phyloP scores from a whole-genome alignment of 2,329 filamentous ascomycete species.

The Periconia sp. region DNA sequence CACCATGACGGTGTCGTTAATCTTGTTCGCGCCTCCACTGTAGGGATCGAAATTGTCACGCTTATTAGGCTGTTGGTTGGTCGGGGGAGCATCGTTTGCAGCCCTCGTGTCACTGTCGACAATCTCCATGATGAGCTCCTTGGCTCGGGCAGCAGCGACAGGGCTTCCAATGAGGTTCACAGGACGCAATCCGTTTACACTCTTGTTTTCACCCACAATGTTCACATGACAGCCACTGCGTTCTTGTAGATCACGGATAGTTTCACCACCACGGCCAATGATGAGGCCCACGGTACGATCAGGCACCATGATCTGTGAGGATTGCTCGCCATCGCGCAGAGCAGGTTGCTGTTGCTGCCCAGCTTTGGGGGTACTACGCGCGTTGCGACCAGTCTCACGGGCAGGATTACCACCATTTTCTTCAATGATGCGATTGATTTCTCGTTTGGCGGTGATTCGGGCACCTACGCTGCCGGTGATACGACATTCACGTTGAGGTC shows the following conservation, averaged over 20 bases:
- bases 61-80: conserved; percentile 25
- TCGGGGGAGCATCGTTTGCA: conserved; percentile 41
- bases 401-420: conserved; percentile 71
- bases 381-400: conserved; percentile 46
- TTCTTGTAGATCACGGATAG: conserved; percentile 90
- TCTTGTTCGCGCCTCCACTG: conserved; percentile 62
- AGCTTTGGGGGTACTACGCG: conserved; percentile 49
- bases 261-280: conserved; percentile 92
- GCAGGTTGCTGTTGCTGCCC: conserved; percentile 49
- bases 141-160: conserved; percentile 76
- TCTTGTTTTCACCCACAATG: conserved; percentile 92
- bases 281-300: conserved; percentile 92
- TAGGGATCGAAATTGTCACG: conserved; percentile 48
- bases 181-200: conserved; percentile 84
- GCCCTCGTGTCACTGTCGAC: conserved; percentile 84
- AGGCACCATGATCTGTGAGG: conserved; percentile 91
- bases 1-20: conserved; percentile 82
- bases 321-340: conserved; percentile 80
- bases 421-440: conserved; percentile 87
- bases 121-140: conserved; percentile 90
- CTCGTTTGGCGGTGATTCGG: conserved; percentile 77
- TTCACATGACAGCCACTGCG: conserved; percentile 94
- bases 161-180: conserved; percentile 87
- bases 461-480: conserved; percentile 77
- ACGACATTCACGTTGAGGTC: conserved; percentile 80